phyloP scores from a whole-genome alignment of 2,329 filamentous ascomycete species.

The Colletotrichum sp. region DNA sequence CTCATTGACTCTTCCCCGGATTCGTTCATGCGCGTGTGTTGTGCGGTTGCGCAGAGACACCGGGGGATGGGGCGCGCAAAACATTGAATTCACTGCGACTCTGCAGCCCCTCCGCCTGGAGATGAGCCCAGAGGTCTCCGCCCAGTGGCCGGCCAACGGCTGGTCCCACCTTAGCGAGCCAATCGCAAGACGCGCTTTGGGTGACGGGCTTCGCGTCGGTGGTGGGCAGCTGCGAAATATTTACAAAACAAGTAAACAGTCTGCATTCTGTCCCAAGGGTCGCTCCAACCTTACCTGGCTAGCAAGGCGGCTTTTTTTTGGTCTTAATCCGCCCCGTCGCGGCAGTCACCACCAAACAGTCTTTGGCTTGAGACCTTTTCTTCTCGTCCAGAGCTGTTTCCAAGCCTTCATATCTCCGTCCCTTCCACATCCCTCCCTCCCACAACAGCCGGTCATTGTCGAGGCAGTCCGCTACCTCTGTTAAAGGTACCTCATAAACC shows the following conservation, averaged over 20 bases:
- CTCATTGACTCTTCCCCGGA: conserved; percentile 7
- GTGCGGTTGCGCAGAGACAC: conserved; percentile 7
- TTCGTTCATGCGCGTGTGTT: conserved; percentile 10
- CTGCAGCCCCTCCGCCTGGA: background rate
- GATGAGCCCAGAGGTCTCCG: background rate
- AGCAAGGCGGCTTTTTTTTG: conserved; percentile 14
- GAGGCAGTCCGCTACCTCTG: conserved; percentile 10
- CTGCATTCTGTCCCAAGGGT: conserved; percentile 13
- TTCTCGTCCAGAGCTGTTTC: conserved; percentile 8
- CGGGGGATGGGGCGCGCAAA: background rate
- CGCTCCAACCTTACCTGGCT: background rate
- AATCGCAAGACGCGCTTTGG: conserved; percentile 2
- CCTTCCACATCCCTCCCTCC: conserved; percentile 2
- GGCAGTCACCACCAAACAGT: conserved; percentile 13
- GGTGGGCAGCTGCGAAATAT: conserved; percentile 10
- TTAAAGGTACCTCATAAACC: background rate
- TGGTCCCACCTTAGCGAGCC: background rate
- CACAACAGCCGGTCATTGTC: conserved; percentile 5
- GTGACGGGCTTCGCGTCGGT: conserved; percentile 1
- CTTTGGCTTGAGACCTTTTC: conserved; percentile 7
- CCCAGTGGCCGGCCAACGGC: conserved; percentile 12
- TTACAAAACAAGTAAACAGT: conserved; percentile 17
- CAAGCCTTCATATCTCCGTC: background rate
- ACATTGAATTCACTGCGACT: background rate
- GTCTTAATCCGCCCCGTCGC: conserved; percentile 10